phyloP scores from a whole-genome alignment of 495 filamentous ascomycete genomes.

The Hypomontagnella monticulosa region DNA sequence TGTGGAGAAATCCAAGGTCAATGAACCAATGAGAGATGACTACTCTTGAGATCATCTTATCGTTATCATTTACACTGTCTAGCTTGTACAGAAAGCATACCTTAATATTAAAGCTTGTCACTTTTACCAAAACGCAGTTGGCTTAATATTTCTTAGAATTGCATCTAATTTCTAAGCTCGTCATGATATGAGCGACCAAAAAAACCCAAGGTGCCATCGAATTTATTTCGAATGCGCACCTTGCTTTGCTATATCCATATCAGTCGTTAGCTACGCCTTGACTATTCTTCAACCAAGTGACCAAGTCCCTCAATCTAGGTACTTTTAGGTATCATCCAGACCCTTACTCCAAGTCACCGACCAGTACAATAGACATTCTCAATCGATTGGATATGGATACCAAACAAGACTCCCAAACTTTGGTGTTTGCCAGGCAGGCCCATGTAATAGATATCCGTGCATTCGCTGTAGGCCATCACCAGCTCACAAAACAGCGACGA shows the following conservation, averaged over 20 bases:
- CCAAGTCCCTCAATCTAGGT: background rate
- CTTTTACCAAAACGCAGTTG: too few species aligned
- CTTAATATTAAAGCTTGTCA: too few species aligned
- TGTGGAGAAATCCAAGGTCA: slow-evolving; percentile 12
- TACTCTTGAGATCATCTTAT: background rate
- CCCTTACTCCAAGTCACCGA: slow-evolving; percentile 6
- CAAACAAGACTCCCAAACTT: background rate
- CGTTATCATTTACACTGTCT: too few species aligned
- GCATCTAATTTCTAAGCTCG: slow-evolving; percentile 1
- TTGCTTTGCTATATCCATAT: too few species aligned
- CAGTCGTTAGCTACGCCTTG: too few species aligned
- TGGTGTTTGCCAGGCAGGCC: too few species aligned
- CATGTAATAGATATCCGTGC: background rate
- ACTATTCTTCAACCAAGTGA: background rate
- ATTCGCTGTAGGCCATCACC: background rate
- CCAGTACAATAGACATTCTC: slow-evolving; percentile 1
- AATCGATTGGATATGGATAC: background rate
- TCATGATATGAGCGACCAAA: background rate
- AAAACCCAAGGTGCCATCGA: too few species aligned
- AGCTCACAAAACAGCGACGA: slow-evolving; percentile 39
- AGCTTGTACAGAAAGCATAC: too few species aligned
- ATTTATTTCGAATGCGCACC: too few species aligned
- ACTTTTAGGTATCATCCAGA: slow-evolving; percentile 15
- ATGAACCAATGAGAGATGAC: background rate
- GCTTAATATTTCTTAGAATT: background rate